Evolutionary conservation across 176 grass and related monocot genomes (phyloP).

Genomic region (Oryza officinalis): DNA sequence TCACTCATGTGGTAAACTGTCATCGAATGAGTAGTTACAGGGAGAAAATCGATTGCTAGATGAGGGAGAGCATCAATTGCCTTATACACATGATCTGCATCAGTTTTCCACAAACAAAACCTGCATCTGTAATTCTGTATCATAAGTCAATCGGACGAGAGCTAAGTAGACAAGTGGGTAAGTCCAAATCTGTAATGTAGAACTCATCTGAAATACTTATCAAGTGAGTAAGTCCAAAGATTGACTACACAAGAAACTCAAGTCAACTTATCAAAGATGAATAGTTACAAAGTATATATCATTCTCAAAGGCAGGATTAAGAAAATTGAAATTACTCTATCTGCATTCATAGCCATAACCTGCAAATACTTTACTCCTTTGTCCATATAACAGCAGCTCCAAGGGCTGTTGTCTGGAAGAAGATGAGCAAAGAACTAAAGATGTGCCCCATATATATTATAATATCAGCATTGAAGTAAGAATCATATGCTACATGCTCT

Average conservation of each 20-base stretch:
- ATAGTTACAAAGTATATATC: neutral
- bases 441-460: conserved; percentile 11
- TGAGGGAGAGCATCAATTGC: conserved; percentile 82
- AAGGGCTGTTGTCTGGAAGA: conserved; percentile 34
- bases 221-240: neutral
- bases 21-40: conserved; percentile 81
- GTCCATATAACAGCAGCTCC: no score
- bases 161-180: conserved; percentile 4
- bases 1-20: conserved; percentile 93
- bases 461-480: neutral
- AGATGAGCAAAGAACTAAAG: neutral
- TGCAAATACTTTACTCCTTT: no score
- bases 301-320: neutral
- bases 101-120: no score
- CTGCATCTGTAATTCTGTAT: neutral
- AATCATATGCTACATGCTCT: conserved; percentile 2
- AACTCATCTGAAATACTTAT: neutral
- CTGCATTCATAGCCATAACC: no score
- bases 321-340: neutral
- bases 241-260: conserved; percentile 5
- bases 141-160: conserved; percentile 6
- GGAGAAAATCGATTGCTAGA: no score
- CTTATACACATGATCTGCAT: conserved; percentile 85
- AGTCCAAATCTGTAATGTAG: neutral
- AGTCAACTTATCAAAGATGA: neutral